Base-by-base conservation (phyloP, 257 asterid species). In the Paraleonurus japonicus region DNA sequence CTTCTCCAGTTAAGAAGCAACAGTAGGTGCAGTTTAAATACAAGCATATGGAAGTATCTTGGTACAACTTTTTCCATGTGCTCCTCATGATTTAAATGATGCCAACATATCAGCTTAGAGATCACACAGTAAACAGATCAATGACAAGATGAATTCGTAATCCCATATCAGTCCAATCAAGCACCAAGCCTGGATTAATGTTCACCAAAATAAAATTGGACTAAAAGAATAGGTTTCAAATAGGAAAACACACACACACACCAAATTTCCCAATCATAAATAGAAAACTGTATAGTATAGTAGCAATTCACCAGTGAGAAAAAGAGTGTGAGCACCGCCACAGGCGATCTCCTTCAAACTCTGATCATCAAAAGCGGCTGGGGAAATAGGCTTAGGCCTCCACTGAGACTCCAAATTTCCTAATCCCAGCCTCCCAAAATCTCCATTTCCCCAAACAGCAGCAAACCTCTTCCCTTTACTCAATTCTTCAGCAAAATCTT, bases 311-410 rank as follows among this genome's bases (percentile, higher is more conserved):
- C 99, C 98, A 50, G 96, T 84, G 24, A 95, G 90, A 61, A 95
- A 95, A 65, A 91, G 99, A 13, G 98, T 87, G 76, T 92, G 99
- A 71, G 99, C 98, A 30, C 99, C 99, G 37, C 98, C 99, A 61
- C 96, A 91, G 41, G 96, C 89, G 71, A 95, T 83, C 75, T 88
- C 87, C 66, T 82, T 79, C 75, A 95, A 82, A 73, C 78, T 76
- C 81, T 85, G 92, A 86, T 85, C 55, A 73, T 62, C 83, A 75
- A 95, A 92, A 74, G 85, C 90, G 20, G 90, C 76, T 26, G 95
- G 72, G 37, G 22, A 37, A 70, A 89, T 76, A 72, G 82, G 78
- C 76, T 74, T 79, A 48, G 99, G 99, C 54, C 79, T 84, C 96
- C 96, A 95, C 53, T 82, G 84, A 7, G 99, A 91, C 77, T 83